phyloP scores from a whole-genome alignment of 805 yeast genomes.

The Hanseniaspora valbyensis region DNA sequence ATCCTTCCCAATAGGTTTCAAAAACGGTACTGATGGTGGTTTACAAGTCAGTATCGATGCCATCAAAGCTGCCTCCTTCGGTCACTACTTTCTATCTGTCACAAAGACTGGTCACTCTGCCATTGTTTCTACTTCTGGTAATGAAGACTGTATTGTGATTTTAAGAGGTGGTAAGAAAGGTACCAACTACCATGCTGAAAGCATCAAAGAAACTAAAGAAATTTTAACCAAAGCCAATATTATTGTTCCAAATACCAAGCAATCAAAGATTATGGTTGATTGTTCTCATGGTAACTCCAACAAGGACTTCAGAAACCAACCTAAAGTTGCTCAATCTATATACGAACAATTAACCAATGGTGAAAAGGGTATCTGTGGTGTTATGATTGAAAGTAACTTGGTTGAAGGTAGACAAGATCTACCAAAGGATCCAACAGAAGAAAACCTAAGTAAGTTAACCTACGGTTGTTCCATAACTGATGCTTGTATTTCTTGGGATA shows the following conservation, averaged over 20 bases:
- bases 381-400: constrained; percentile 92
- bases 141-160: constrained; percentile 78
- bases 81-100: constrained; percentile 89
- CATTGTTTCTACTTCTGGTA: constrained; percentile 91
- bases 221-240: constrained; percentile 44
- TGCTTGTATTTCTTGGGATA: constrained; percentile 88
- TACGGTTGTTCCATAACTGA: constrained; percentile 97
- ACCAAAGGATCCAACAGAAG: constrained; percentile 40
- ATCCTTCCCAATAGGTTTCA: constrained; percentile 96
- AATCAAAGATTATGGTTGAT: constrained; percentile 82
- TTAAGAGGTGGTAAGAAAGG: constrained; percentile 93
- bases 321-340: constrained; percentile 67
- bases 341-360: constrained; percentile 73
- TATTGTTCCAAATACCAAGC: constrained; percentile 33
- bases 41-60: constrained; percentile 93
- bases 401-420: constrained; percentile 89
- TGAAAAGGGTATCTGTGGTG: constrained; percentile 68
- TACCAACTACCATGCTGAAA: constrained; percentile 73
- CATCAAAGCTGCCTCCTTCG: constrained; percentile 77
- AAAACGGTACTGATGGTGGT: constrained; percentile 95
- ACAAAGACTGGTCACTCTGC: constrained; percentile 96
- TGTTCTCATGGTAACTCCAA: constrained; percentile 95
- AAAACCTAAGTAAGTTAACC: constrained; percentile 48
- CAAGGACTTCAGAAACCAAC: constrained; percentile 87
- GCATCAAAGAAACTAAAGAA: constrained; percentile 55